phyloP scores from a whole-genome alignment of 2,329 filamentous ascomycete genomes.

The Chaetomium sp. region DNA sequence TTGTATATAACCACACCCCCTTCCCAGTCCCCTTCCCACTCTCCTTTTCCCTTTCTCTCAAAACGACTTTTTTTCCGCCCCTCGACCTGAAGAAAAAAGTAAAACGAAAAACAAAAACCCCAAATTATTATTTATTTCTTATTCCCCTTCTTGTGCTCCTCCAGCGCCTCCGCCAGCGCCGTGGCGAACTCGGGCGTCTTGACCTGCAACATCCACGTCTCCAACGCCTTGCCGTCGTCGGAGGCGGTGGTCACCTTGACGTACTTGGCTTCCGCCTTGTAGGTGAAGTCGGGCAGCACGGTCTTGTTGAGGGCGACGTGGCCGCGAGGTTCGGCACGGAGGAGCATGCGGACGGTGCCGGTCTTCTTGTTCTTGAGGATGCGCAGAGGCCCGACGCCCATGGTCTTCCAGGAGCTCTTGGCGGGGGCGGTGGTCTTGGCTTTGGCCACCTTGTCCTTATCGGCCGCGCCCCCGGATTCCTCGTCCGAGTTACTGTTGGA shows the following conservation, averaged over 20 bases:
- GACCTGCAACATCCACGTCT: slow-evolving; percentile 66
- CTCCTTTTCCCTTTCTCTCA: neutral
- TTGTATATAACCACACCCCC: slow-evolving; percentile 17
- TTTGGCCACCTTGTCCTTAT: slow-evolving; percentile 40
- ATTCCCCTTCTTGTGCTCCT: slow-evolving; percentile 50
- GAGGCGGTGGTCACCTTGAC: slow-evolving; percentile 53
- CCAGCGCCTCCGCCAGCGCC: slow-evolving; percentile 44
- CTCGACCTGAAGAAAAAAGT: neutral
- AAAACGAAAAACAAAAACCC: no score
- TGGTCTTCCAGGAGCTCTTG: slow-evolving; percentile 57
- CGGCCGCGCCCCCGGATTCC: slow-evolving; percentile 36
- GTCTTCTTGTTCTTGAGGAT: slow-evolving; percentile 68
- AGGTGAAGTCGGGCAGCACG: slow-evolving; percentile 55
- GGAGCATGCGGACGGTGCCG: slow-evolving; percentile 58
- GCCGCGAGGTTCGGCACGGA: slow-evolving; percentile 70
- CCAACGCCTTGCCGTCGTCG: slow-evolving; percentile 52
- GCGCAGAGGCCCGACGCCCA: slow-evolving; percentile 65
- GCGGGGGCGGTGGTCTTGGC: no score
- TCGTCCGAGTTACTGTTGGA: slow-evolving; percentile 34
- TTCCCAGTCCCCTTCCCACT: neutral
- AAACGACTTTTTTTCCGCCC: neutral
- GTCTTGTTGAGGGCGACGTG: slow-evolving; percentile 66
- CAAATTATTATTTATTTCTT: slow-evolving; percentile 35
- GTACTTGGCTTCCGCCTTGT: slow-evolving; percentile 55
- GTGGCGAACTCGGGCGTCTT: slow-evolving; percentile 56